phyloP scores from a whole-genome alignment of 768 basidiomycete genomes.

The Lactifluus piperatus region DNA sequence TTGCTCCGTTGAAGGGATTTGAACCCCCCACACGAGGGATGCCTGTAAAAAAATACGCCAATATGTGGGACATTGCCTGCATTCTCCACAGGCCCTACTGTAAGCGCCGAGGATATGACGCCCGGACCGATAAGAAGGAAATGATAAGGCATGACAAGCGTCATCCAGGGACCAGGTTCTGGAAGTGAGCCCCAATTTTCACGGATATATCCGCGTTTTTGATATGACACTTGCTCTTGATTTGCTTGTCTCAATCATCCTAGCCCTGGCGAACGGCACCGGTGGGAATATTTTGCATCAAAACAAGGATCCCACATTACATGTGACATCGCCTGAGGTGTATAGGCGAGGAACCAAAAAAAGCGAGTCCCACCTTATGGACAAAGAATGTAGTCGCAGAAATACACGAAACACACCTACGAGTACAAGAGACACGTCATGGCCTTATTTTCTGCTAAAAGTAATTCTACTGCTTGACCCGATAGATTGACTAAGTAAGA shows the following conservation, averaged over 20 bases:
- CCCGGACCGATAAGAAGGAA: no score
- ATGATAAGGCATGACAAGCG: no score
- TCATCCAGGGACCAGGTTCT: no score
- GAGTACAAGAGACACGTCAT: neutral
- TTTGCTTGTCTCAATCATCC: neutral
- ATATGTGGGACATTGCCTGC: no score
- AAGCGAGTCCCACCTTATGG: neutral
- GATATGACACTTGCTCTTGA: neutral
- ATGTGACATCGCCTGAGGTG: neutral
- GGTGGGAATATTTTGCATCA: neutral
- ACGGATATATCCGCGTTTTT: no score
- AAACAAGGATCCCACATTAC: neutral
- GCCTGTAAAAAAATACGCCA: no score
- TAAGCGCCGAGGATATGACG: no score
- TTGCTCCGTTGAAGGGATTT: no score
- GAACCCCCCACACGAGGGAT: no score
- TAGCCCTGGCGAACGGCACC: neutral
- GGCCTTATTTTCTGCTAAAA: neutral
- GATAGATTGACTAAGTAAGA: neutral
- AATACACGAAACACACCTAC: constrained; percentile 6
- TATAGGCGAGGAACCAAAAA: neutral
- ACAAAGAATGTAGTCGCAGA: neutral
- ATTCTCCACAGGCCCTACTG: no score
- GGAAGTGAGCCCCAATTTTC: no score
- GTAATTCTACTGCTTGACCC: neutral